A percentile compares a stretch with the other conserved stretches of the same genome.
These are phyloP conservation scores for Pouteria campechiana DNA, from an alignment of 179 eudicot species.

Conservation along the genomic window DNA sequence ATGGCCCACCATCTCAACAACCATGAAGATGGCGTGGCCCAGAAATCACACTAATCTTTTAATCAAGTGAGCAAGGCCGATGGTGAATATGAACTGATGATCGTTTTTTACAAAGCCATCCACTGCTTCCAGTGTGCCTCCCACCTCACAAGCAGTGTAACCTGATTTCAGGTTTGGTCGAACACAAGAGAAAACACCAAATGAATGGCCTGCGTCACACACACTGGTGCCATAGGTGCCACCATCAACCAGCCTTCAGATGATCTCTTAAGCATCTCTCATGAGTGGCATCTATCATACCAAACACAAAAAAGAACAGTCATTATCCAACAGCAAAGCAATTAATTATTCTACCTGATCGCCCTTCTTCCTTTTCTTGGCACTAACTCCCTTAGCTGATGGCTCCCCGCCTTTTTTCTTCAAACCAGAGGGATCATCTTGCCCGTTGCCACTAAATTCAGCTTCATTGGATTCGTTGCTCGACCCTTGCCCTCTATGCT, in stretches of 20 bases:
- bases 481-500: conserved; percentile 34
- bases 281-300: neutral
- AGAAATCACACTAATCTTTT: neutral
- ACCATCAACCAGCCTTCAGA: neutral
- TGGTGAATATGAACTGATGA: no score
- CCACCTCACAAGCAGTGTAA: no score
- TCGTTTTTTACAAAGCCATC: no score
- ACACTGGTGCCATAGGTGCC: no score
- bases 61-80: no score
- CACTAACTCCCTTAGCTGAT: conserved; percentile 34
- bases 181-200: no score
- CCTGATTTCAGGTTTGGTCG: no score
- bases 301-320: neutral
- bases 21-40: neutral
- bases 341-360: conserved; percentile 38
- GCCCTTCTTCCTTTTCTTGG: conserved; percentile 67
- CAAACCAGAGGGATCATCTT: conserved; percentile 28
- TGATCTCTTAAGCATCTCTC: neutral
- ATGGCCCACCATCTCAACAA: no score
- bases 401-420: conserved; percentile 13
- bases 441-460: conserved; percentile 36
- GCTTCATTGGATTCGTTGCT: conserved; percentile 56
- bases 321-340: neutral
- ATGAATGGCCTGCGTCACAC: no score
- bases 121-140: no score